Evolutionary conservation across 305 asterid genomes (phyloP).

Genomic region (Fraxinus dipetala): DNA sequence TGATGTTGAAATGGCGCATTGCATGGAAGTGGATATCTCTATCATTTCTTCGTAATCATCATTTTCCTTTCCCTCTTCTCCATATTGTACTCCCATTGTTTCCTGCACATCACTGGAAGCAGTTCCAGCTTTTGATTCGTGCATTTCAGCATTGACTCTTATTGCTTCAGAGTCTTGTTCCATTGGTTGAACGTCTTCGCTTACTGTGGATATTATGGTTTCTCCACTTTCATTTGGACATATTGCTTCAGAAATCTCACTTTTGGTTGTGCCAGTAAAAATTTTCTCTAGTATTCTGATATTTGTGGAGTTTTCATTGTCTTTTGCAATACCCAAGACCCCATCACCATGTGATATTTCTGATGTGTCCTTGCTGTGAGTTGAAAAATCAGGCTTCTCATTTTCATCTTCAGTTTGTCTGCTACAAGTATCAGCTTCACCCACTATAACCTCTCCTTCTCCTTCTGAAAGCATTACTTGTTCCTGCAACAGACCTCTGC

Average conservation of each 20-base stretch:
- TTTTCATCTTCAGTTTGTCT: constrained; percentile 28
- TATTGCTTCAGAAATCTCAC: constrained; percentile 27
- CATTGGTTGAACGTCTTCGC: constrained; percentile 15
- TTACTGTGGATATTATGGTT: constrained; percentile 1
- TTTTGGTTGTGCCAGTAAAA: background rate
- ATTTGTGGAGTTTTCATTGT: constrained; percentile 11
- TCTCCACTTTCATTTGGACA: constrained; percentile 19
- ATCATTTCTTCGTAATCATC: constrained; percentile 18
- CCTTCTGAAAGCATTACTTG: constrained; percentile 21
- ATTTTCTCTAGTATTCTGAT: background rate
- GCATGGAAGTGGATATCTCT: constrained; percentile 20
- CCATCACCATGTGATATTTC: constrained; percentile 19
- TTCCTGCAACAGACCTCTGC: constrained; percentile 34
- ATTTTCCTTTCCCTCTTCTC: constrained; percentile 17
- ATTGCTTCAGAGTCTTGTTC: constrained; percentile 25
- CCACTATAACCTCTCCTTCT: constrained; percentile 24
- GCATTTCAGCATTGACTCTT: constrained; percentile 16
- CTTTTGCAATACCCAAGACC: constrained; percentile 16
- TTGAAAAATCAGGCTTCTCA: constrained; percentile 22
- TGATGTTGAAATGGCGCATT: constrained; percentile 13
- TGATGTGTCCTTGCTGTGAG: constrained; percentile 17
- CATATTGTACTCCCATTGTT: constrained; percentile 19
- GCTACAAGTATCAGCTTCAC: constrained; percentile 18
- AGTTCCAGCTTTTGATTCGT: constrained; percentile 22
- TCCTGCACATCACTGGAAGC: constrained; percentile 21